Evolutionary conservation across 192 early-diverging fungal genomes (phyloP).

Genomic region (Coemansia asiatica): DNA sequence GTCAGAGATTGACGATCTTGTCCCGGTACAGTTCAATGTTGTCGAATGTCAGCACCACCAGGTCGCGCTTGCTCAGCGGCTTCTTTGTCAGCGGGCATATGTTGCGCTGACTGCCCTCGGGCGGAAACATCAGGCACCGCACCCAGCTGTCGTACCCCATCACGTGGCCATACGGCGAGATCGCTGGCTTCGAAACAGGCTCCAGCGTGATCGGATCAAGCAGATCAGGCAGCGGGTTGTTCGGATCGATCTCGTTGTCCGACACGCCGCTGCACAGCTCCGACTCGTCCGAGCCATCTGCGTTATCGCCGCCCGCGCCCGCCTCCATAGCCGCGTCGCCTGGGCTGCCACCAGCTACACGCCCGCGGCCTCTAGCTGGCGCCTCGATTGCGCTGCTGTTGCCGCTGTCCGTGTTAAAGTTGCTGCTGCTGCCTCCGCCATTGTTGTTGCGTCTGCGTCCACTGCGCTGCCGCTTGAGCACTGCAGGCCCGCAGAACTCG

Average conservation of each 20-base stretch:
- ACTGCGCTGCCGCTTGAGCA: conserved; percentile 36
- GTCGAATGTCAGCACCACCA: conserved; percentile 75
- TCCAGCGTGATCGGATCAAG: conserved; percentile 95
- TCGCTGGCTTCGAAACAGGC: conserved; percentile 85
- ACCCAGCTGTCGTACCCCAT: conserved; percentile 90
- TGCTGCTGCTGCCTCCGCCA: conserved; percentile 29
- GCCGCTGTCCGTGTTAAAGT: conserved; percentile 42
- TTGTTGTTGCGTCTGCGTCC: conserved; percentile 18
- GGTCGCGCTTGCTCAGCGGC: conserved; percentile 85
- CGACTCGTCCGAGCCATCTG: conserved; percentile 67
- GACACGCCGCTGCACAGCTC: conserved; percentile 25
- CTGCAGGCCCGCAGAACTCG: conserved; percentile 29
- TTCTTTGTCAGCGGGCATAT: conserved; percentile 95
- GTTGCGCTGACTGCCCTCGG: conserved; percentile 77
- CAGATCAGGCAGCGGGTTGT: conserved; percentile 88
- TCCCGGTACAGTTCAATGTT: conserved; percentile 79
- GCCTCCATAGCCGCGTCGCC: conserved; percentile 55
- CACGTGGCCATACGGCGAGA: conserved; percentile 91
- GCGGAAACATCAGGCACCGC: conserved; percentile 71
- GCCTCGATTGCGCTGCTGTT: conserved; percentile 50
- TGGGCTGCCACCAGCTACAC: background rate
- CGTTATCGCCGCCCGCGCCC: conserved; percentile 53
- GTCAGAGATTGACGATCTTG: conserved; percentile 66
- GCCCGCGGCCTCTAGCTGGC: background rate
- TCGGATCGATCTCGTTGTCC: conserved; percentile 43